A percentile compares a stretch with the other conserved stretches of the same genome.
Conservation (phyloP, 2,329 filamentous ascomycete species). For the Aspergillus fructus region DNA sequence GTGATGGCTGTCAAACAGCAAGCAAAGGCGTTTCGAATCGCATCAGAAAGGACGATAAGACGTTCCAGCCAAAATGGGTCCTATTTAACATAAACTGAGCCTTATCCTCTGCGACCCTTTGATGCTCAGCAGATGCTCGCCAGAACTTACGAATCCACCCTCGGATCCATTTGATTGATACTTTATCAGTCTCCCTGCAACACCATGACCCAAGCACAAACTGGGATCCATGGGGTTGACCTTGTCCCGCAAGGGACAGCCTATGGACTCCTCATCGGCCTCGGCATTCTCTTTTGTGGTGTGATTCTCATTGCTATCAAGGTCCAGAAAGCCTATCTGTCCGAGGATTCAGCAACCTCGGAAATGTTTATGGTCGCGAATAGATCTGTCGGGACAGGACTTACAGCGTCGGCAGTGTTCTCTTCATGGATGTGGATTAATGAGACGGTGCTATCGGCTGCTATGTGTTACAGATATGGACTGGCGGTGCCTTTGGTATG, state of each 20-base stretch:
- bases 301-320: conserved; percentile 49
- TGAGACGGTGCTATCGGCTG: conserved; percentile 36
- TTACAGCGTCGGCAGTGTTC: conserved; percentile 40
- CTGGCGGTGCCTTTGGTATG: conserved; percentile 36
- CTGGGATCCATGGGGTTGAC: conserved; percentile 8
- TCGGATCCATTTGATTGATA: background rate
- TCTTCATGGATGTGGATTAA: conserved; percentile 44
- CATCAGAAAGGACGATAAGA: background rate
- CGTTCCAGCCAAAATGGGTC: background rate
- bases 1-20: conserved; percentile 5
- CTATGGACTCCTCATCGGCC: conserved; percentile 51
- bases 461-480: conserved; percentile 36
- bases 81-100: conserved; percentile 1
- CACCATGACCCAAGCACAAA: conserved; percentile 2
- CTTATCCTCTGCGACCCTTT: background rate
- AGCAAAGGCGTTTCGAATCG: background rate
- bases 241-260: conserved; percentile 30
- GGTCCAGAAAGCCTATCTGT: conserved; percentile 40
- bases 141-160: background rate
- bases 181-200: background rate
- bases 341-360: conserved; percentile 39
- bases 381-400: conserved; percentile 36
- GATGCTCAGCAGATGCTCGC: background rate
- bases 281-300: conserved; percentile 48
- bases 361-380: conserved; percentile 44